These are phyloP conservation scores for Phytophthora pluvialis DNA, from an alignment of 352 stramenopile genomes.

Conservation along the genomic window DNA sequence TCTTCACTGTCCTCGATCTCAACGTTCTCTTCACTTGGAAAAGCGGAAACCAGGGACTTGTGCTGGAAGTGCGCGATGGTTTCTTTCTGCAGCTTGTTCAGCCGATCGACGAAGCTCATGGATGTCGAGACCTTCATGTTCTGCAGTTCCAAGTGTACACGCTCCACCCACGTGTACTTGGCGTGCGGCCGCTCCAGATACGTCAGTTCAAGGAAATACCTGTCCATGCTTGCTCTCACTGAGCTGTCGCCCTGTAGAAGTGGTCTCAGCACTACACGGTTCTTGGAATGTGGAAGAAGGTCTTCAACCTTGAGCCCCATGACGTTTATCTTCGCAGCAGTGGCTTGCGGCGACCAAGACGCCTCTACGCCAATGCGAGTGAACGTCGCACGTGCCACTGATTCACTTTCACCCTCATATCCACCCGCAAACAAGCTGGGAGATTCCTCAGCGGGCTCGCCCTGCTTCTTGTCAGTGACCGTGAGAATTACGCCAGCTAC, in stretches of 20 bases:
- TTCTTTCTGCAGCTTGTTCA: constrained; percentile 65
- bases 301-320: constrained; percentile 81
- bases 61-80: constrained; percentile 75
- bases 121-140: constrained; percentile 77
- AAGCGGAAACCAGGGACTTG: constrained; percentile 58
- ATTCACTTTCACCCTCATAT: constrained; percentile 43
- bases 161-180: constrained; percentile 78
- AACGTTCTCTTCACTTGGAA: constrained; percentile 37
- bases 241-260: constrained; percentile 35
- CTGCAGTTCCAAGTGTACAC: constrained; percentile 62
- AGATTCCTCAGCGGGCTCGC: constrained; percentile 7
- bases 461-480: constrained; percentile 64
- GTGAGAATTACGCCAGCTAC: constrained; percentile 75
- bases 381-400: constrained; percentile 73
- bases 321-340: constrained; percentile 68
- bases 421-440: constrained; percentile 31
- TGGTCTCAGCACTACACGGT: constrained; percentile 70
- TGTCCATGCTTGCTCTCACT: constrained; percentile 31
- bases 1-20: constrained; percentile 43
- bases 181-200: constrained; percentile 75
- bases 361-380: constrained; percentile 67
- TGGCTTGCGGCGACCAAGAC: constrained; percentile 46
- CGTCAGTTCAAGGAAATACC: constrained; percentile 71
- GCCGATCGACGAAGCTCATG: constrained; percentile 80
- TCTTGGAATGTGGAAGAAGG: constrained; percentile 64